Base-by-base conservation (phyloP, 345 rosid genomes). In the Pugionium cornutum region DNA sequence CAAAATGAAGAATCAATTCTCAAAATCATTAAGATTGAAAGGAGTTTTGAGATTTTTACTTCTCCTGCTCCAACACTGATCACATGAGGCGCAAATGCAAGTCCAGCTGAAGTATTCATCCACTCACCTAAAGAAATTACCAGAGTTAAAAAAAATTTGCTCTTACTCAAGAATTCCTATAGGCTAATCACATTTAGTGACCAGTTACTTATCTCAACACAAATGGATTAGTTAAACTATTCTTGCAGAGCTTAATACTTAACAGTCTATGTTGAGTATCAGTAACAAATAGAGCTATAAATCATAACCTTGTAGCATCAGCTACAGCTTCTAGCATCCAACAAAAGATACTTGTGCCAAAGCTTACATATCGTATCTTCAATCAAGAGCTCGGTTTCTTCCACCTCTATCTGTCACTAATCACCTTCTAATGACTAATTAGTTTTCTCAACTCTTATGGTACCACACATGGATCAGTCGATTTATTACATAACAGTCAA, bases 71-170 rank as follows among this genome's bases (percentile, higher is more conserved):
- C 91, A 39, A 91, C 79, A 18, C 76, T 75, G 77, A 95, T 78
- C 57, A 91, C 91, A 87, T 95, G 96, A 4, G 96, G 98, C 35
- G 99, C 77, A 84, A 95, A 95, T 30, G 99, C 99, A 74, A 68
- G 37, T 56, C 99, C 99, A 42, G 99, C 99, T 4, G 98, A 91
- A 77, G 58, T 80, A 72, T 91, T 89, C 99, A 95, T 95, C 99
- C 99, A 95, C 70, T 91, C 98, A 81, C 99, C 99, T 95, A 60
- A 40, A 40, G 18, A 18, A 18, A 18, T 18, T 18, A 18, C 18
- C 18, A 18, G 18, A 18, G 18, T 18, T 18, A 18, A n/a, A 41
- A 77, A n/a, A n/a, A n/a, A n/a, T n/a, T n/a, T n/a, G n/a, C 18
- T 18, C 18, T 18, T 18, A 18, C 18, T 18, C 18, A 18, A 18